Evolutionary conservation across 208 protist genomes (phyloP), one percentile per base, ranked within the genome.

Genomic region (Wallacemonas sp.): DNA sequence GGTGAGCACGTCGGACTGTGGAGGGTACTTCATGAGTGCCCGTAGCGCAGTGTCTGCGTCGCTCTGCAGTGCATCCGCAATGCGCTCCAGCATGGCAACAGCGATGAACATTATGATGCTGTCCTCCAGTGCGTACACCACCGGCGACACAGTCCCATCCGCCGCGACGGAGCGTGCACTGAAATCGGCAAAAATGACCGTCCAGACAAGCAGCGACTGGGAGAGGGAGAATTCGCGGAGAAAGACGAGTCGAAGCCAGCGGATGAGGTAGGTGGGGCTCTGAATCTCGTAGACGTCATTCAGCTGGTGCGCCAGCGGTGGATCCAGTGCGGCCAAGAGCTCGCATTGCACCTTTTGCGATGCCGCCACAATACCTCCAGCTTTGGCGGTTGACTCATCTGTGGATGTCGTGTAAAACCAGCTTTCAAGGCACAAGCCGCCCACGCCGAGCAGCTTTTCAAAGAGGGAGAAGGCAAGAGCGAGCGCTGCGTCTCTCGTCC

Each of bases 191-290:
- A 97, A 87, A 21, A 96, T 56, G 0, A 84, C 66, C 36, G 88
- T 82, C 92, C 94, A 97, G 36, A 97, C 58, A 5, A 76, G 55
- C 1, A 86, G 39, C 34, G 77, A 47, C 49, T 91, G 82, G 1
- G 54, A 28, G 27, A 97, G 64, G 2, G 86, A 75, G 58, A 97
- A 89, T 61, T 97, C 90, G 2, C 91, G 86, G 27, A 96, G 63
- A 49, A 97, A 95, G 24, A 96, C 62, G 22, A 97, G 80, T 34
- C 94, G 80, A 38, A 97, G 66, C 91, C 94, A 97, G 24, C 91
- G 79, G 15, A 97, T 77, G 1, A 94, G 67, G 60, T 97, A 97
- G 0, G 88, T 68, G 15, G 80, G 79, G 27, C 80, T 74, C 55
- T 94, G 70, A 49, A 97, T 90, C 15, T 70, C 68, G 66, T 95